Evolutionary conservation across 78 protist species (phyloP).

Genomic region (slime mould (Dictyostelium discoideum)): dicty_2.7 NC_007091.3:756501-757000

Average conservation of each 20-base stretch:
- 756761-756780: constrained; percentile 64
- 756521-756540: not conserved
- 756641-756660: constrained; percentile 44
- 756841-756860: constrained; percentile 24
- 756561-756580: constrained; percentile 29
- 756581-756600: constrained; percentile 44
- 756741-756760: constrained; percentile 29
- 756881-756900: constrained; percentile 54
- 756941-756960: constrained; percentile 49
- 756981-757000: not conserved
- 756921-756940: constrained; percentile 30
- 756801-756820: constrained; percentile 12
- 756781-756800: constrained; percentile 59
- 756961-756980: constrained; percentile 41
- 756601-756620: constrained; percentile 25
- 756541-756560: not conserved
- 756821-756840: constrained; percentile 41
- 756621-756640: constrained; percentile 58
- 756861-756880: constrained; percentile 41
- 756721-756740: constrained; percentile 45
- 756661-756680: constrained; percentile 27
- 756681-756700: constrained; percentile 33
- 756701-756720: constrained; percentile 22
- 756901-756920: constrained; percentile 57
- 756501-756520: not conserved